Conservation (phyloP, 805 yeast species). For the Candida tibetensis region DNA sequence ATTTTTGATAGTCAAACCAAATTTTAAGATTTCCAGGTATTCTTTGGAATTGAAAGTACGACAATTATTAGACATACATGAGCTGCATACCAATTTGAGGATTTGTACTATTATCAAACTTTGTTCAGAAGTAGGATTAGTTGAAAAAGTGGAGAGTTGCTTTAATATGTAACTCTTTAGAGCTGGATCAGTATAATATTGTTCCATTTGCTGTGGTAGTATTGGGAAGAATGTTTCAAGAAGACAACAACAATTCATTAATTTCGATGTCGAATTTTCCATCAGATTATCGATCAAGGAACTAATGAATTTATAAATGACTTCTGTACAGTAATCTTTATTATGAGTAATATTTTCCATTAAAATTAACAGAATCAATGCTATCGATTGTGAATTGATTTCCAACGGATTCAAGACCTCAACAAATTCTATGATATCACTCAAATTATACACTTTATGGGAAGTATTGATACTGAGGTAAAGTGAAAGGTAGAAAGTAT, state of each 20-base stretch:
- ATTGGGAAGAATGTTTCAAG: slow-evolving; percentile 28
- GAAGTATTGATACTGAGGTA: slow-evolving; percentile 20
- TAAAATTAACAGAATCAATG: slow-evolving; percentile 20
- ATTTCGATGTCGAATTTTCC: slow-evolving; percentile 9
- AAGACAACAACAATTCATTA: slow-evolving; percentile 19
- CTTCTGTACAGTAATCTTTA: slow-evolving; percentile 12
- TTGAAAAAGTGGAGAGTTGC: background rate
- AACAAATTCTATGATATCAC: slow-evolving; percentile 21
- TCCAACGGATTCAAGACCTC: slow-evolving; percentile 14
- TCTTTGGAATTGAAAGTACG: slow-evolving; percentile 46
- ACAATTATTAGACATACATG: slow-evolving; percentile 51
- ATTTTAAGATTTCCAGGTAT: slow-evolving; percentile 41
- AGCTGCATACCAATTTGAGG: slow-evolving; percentile 22
- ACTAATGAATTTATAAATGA: slow-evolving; percentile 23
- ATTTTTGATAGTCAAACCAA: slow-evolving; percentile 24
- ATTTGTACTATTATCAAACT: slow-evolving; percentile 10
- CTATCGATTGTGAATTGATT: slow-evolving; percentile 10
- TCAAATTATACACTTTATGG: slow-evolving; percentile 16
- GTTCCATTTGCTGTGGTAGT: slow-evolving; percentile 20
- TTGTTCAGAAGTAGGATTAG: slow-evolving; percentile 3
- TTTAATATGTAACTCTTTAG: slow-evolving; percentile 16
- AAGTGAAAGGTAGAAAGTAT: slow-evolving; percentile 13
- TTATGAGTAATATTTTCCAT: slow-evolving; percentile 19
- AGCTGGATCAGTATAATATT: slow-evolving; percentile 19
- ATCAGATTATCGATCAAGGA: slow-evolving; percentile 13